These are phyloP conservation scores for Pyrenochaeta sp. DNA, from an alignment of 2,329 filamentous ascomycete genomes.

Conservation along the genomic window DNA sequence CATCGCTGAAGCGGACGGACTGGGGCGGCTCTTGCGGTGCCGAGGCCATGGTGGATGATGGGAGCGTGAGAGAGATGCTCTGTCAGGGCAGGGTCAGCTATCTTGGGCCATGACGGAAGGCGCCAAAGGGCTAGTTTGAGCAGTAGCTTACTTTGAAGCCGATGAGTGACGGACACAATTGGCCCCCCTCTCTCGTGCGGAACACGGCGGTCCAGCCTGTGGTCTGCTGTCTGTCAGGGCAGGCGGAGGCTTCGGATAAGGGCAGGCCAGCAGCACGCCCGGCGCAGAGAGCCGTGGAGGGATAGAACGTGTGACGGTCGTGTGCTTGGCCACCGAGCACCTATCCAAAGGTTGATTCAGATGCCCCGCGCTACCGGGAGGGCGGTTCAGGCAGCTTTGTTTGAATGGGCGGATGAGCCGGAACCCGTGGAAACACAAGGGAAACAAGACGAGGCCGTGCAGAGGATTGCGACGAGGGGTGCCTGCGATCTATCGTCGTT, in stretches of 20 bases:
- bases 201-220: constrained; percentile 7
- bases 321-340: constrained; percentile 9
- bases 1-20: constrained; percentile 52
- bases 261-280: not conserved
- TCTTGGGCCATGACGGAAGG: constrained; percentile 31
- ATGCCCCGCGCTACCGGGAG: constrained; percentile 16
- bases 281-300: constrained; percentile 8
- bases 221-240: constrained; percentile 11
- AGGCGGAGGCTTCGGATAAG: constrained; percentile 15
- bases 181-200: constrained; percentile 17
- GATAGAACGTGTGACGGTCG: constrained; percentile 5
- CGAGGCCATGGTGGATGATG: constrained; percentile 36
- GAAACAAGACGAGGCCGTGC: not conserved
- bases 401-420: constrained; percentile 13
- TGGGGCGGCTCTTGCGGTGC: constrained; percentile 36
- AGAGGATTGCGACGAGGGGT: not conserved
- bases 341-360: not conserved
- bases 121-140: constrained; percentile 21
- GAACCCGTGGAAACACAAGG: constrained; percentile 1
- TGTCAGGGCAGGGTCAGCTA: constrained; percentile 17
- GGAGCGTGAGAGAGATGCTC: constrained; percentile 8
- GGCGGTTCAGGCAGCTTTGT: constrained; percentile 1
- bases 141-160: constrained; percentile 24
- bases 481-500: not conserved
- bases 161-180: constrained; percentile 25